Base-by-base conservation (phyloP, 768 basidiomycete species). In the Suillus clintonianus region DNA sequence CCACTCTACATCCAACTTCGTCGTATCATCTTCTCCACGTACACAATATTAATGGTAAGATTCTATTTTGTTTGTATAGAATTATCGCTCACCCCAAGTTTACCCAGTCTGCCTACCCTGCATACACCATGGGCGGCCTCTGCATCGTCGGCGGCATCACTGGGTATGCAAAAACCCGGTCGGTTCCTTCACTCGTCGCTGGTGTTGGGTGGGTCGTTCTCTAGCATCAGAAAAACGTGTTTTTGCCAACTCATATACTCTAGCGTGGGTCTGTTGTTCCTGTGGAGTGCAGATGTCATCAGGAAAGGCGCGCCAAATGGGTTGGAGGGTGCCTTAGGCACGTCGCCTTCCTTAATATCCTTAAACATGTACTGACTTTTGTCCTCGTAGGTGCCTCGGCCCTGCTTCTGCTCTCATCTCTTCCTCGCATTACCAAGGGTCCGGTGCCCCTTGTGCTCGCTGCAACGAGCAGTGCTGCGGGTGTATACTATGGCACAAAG, bases 151-250 rank as follows among this genome's bases (percentile, higher is more conserved):
- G 93, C 14, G 93, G 93, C 27, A 62, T 91, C 47, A 86, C 88
- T 48, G 93, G 91, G 36, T 92, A 86, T 65, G 85, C 80, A 8
- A 81, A 85, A 68, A 91, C 88, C 64, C 85, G 88, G 27, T 94
- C 92, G 37, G 79, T 94, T 36, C 94, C 93, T 7, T 94, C 94
- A 14, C 74, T 95, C 47, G 86, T 94, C 22, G 93, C 93, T 62
- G 93, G 93, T 43, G 84, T 92, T 50, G 82, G 89, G 92, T 94
- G 69, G 48, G 87, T 74, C 57, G 15, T 10, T 60, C 41, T 42
- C 36, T 42, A 5, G 15, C 36, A 24, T 57, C 22, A 24, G 14
- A 19, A 13, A 15, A 3, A 27, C 7, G 41, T 24, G 36, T 7
- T 17, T 17, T 36, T 30, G 36, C 15, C 30, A 17, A 41, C 63